Evolutionary conservation across 768 basidiomycete genomes (phyloP).

Genomic region (Suillus subaureus): DNA sequence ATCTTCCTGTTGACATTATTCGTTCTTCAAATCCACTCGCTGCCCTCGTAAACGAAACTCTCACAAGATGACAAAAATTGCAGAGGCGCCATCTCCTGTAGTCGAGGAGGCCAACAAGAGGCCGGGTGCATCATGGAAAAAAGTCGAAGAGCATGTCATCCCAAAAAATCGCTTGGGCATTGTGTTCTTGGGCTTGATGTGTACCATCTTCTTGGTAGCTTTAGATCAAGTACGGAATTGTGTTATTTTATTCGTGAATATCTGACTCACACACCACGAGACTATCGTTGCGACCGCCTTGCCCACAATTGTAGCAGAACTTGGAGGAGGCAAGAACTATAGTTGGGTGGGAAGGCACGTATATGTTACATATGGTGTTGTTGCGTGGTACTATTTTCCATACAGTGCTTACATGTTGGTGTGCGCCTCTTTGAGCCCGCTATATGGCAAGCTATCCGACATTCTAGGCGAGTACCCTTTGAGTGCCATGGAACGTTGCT

Average conservation of each 20-base stretch:
- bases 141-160: constrained; percentile 41
- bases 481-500: background rate
- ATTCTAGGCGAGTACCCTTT: constrained; percentile 33
- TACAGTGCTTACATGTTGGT: constrained; percentile 50
- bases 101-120: constrained; percentile 12
- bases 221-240: constrained; percentile 43
- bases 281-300: constrained; percentile 52
- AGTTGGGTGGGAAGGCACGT: constrained; percentile 51
- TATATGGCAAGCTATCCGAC: constrained; percentile 52
- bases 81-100: background rate
- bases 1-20: background rate
- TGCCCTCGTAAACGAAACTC: background rate
- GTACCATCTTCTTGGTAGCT: constrained; percentile 45
- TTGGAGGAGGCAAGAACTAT: constrained; percentile 48
- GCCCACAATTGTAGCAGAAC: constrained; percentile 48
- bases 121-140: constrained; percentile 40
- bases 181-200: constrained; percentile 48
- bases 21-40: background rate
- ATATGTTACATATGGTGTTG: background rate
- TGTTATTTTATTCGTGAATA: background rate
- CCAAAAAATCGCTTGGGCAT: constrained; percentile 45
- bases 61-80: background rate
- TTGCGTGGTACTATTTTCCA: background rate
- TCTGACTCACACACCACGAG: constrained; percentile 18
- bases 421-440: constrained; percentile 40